A percentile compares a stretch with the other conserved stretches of the same genome.
These are phyloP conservation scores for Cladosporium sp. DNA, from an alignment of 2,329 filamentous ascomycete species.

Conservation along the genomic window DNA sequence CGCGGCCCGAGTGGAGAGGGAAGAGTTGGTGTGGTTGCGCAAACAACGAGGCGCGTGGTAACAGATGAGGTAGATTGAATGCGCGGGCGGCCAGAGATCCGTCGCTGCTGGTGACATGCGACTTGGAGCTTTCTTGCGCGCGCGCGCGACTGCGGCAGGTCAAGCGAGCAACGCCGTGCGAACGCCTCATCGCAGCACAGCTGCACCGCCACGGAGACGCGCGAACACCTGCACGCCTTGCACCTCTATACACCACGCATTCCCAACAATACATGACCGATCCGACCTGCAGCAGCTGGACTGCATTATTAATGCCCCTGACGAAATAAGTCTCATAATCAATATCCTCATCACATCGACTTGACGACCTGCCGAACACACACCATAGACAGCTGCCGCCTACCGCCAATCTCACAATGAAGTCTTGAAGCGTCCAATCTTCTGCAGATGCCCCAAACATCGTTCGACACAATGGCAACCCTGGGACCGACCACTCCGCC, in stretches of 20 bases:
- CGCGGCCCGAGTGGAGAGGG: background rate
- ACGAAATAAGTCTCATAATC: no score
- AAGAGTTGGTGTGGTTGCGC: background rate
- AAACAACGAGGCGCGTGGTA: no score
- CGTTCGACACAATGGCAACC: constrained; percentile 22
- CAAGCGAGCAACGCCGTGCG: background rate
- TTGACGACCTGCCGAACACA: background rate
- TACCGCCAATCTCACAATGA: no score
- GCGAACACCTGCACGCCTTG: no score
- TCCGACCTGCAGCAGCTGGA: background rate
- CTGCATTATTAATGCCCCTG: background rate
- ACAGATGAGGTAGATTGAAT: no score
- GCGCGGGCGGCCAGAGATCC: background rate
- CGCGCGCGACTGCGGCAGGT: background rate
- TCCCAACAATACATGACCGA: no score
- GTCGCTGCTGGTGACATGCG: background rate
- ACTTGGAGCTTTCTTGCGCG: background rate
- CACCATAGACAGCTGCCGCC: background rate
- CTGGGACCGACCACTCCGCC: constrained; percentile 16
- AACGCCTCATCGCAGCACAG: no score
- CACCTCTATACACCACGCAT: no score
- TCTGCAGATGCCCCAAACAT: background rate
- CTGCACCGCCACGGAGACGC: no score
- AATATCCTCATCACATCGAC: no score
- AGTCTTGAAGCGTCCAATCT: background rate